A percentile compares a stretch with the other conserved stretches of the same genome.
Evolutionary conservation across 805 yeast species (phyloP).

Genomic region (Yarrowia porcina): DNA sequence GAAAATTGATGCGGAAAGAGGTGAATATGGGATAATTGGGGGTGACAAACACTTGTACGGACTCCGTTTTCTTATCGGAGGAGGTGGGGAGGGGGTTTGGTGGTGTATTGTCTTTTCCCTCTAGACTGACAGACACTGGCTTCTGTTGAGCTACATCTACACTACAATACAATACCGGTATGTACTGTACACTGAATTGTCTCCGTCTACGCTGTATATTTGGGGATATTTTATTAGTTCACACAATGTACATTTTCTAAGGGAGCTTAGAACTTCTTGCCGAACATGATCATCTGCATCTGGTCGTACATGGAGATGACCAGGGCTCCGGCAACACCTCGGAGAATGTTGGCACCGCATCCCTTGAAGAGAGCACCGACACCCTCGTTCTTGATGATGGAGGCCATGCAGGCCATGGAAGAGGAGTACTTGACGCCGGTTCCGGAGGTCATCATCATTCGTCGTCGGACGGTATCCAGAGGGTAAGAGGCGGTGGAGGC

Average conservation of each 20-base stretch:
- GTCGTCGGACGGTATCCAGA: constrained; percentile 98
- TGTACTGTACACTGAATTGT: background rate
- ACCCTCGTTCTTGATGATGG: constrained; percentile 97
- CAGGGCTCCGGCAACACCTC: constrained; percentile 99
- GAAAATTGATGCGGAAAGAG: too few species aligned
- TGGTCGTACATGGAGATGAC: constrained; percentile 97
- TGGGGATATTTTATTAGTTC: constrained; percentile 14
- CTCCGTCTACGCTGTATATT: too few species aligned
- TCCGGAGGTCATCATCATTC: constrained; percentile 99
- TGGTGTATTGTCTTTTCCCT: too few species aligned
- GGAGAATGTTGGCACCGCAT: constrained; percentile 98
- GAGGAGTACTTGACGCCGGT: constrained; percentile 95
- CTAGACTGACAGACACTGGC: too few species aligned
- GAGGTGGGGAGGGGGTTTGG: too few species aligned
- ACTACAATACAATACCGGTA: background rate
- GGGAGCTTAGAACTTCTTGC: constrained; percentile 70
- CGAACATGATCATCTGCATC: constrained; percentile 89
- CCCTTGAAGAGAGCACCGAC: constrained; percentile 91
- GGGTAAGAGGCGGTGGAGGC: constrained; percentile 99
- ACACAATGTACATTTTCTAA: constrained; percentile 20
- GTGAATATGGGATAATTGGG: too few species aligned
- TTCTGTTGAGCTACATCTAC: background rate
- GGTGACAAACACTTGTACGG: too few species aligned
- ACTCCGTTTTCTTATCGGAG: too few species aligned
- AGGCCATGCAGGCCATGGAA: constrained; percentile 87